Evolutionary conservation across 805 yeast species (phyloP), one percentile per base, ranked within the genome.

Genomic region (Jamesozyma rosinii): DNA sequence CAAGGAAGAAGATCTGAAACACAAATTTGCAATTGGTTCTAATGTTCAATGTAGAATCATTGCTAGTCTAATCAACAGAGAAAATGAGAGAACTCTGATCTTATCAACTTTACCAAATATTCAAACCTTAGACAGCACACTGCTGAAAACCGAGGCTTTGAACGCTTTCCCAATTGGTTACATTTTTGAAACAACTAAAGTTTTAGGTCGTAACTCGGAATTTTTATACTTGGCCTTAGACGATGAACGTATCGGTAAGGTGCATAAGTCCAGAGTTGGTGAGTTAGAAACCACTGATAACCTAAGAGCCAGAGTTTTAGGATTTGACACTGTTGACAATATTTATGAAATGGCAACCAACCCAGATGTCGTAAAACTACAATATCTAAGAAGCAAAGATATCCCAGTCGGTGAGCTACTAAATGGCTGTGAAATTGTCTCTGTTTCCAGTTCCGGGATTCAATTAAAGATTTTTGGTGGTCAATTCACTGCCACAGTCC

Each of bases 111-210:
- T 79, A 40, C 80, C 84, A 1, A 76, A 76, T 45, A 64, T 81
- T 3, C 50, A 77, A 38, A 55, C 66, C 3, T 43, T 57, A 11
- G 47, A 45, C 5, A 11, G 43, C 9, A 36, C 26, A 5, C 42
- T 49, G 24, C 18, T 20, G 9, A 50, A 49, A 29, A 44, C 37
- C 6, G 62, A 69, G 20, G 74, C 75, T 15, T 54, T 79, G 38
- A 80, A 76, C 41, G 81, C 89, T 0, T 81, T 83, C 66, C 87
- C 92, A 22, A 61, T 81, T 35, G 97, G 98, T n/a, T 79, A 80
- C 49, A 67, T 68, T 18, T 70, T 81, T 41, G 60, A 57, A 15
- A 44, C 54, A 13, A 83, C 78, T 31, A 74, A 73, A 24, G 72
- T 88, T 22, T 66, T 71, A 40, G 85, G 83, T 31, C 67, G 71